These are phyloP conservation scores for Yamadazyma diospyri DNA, from an alignment of 1,139 yeast genomes.

Conservation along the genomic window DNA sequence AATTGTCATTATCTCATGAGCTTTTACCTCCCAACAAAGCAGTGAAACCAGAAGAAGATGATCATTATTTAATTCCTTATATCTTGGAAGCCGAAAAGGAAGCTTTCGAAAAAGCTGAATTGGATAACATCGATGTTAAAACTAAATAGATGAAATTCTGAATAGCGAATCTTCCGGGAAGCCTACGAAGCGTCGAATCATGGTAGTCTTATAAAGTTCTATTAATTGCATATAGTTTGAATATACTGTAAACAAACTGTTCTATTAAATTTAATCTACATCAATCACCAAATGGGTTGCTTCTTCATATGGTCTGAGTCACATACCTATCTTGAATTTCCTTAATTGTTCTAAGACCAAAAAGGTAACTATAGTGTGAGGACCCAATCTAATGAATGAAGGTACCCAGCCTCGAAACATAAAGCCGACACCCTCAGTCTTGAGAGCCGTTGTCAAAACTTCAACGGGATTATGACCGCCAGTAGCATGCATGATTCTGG, in stretches of 20 bases:
- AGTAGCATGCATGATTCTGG: slow-evolving; percentile 77
- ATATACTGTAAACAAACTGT: slow-evolving; percentile 5
- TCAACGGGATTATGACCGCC: slow-evolving; percentile 46
- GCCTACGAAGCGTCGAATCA: no score
- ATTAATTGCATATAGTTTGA: slow-evolving; percentile 10
- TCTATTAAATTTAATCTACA: no score
- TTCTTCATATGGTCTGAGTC: no score
- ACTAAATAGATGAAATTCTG: slow-evolving; percentile 1
- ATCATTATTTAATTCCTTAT: slow-evolving; percentile 82
- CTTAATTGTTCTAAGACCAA: slow-evolving; percentile 76
- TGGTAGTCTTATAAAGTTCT: slow-evolving; percentile 4
- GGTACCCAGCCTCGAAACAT: slow-evolving; percentile 93
- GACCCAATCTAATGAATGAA: slow-evolving; percentile 81
- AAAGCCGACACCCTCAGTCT: slow-evolving; percentile 68
- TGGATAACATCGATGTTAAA: slow-evolving; percentile 66
- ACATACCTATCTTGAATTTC: slow-evolving; percentile 53
- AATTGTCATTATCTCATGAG: slow-evolving; percentile 79
- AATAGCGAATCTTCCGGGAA: no score
- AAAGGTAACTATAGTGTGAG: slow-evolving; percentile 85
- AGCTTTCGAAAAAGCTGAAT: slow-evolving; percentile 79
- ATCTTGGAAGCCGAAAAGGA: slow-evolving; percentile 93
- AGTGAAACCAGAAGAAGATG: slow-evolving; percentile 78
- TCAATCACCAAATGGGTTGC: no score
- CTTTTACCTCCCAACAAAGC: slow-evolving; percentile 79
- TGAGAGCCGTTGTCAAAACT: slow-evolving; percentile 55